phyloP scores from a whole-genome alignment of 2,329 filamentous ascomycete genomes.

The Aureobasidium sp. region DNA sequence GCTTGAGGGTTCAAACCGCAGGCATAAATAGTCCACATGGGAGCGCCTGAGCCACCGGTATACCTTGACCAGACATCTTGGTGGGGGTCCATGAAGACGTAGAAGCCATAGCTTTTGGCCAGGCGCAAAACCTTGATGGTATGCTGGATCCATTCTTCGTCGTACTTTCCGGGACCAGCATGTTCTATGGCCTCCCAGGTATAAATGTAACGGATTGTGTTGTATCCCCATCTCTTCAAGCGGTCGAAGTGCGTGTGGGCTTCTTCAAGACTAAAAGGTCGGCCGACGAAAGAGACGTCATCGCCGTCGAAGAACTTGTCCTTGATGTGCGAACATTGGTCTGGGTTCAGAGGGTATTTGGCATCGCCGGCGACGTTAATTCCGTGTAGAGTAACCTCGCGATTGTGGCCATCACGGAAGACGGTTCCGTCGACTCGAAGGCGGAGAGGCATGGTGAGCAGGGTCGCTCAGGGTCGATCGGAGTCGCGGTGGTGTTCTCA shows the following conservation, averaged over 20 bases:
- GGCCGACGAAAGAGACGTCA: constrained; percentile 76
- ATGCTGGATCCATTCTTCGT: constrained; percentile 87
- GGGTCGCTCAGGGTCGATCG: not conserved
- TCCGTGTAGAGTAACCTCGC: constrained; percentile 81
- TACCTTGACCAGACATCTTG: constrained; percentile 98
- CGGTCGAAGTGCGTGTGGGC: constrained; percentile 81
- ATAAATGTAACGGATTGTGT: constrained; percentile 92
- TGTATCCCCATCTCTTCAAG: constrained; percentile 85
- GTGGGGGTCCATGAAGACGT: constrained; percentile 97
- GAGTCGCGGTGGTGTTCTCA: not conserved
- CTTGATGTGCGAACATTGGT: constrained; percentile 70
- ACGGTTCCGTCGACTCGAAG: constrained; percentile 77
- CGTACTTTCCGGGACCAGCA: constrained; percentile 81
- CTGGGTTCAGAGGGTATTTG: constrained; percentile 77
- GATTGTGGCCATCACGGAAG: constrained; percentile 74
- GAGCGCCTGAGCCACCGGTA: constrained; percentile 88
- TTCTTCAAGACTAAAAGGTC: constrained; percentile 77
- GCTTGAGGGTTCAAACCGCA: constrained; percentile 80
- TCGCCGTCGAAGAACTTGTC: constrained; percentile 89
- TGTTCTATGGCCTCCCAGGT: constrained; percentile 99
- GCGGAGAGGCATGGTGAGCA: constrained; percentile 63
- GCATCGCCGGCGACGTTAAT: constrained; percentile 91
- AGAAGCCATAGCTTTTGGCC: constrained; percentile 87
- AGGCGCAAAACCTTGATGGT: constrained; percentile 78
- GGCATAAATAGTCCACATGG: constrained; percentile 96